A percentile compares a stretch with the other conserved stretches of the same genome.
Evolutionary conservation across 148 eudicot genomes (phyloP).

Genomic region (Heliamphora exappendiculata): DNA sequence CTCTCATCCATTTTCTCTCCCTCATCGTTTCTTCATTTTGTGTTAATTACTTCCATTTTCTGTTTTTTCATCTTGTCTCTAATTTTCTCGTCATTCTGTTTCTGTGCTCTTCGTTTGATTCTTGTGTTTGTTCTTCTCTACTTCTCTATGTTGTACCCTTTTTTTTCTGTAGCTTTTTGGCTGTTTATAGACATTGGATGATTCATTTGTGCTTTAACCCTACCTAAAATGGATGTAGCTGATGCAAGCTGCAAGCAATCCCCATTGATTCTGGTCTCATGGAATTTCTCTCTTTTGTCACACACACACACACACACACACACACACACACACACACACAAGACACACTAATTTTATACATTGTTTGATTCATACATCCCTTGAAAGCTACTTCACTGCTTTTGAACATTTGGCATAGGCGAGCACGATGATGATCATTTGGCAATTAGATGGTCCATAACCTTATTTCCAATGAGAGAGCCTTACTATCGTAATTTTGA

Average conservation of each 20-base stretch:
- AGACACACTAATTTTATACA: not conserved
- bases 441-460: not conserved
- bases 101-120: not conserved
- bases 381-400: not conserved
- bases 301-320: not conserved
- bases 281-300: not conserved
- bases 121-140: not conserved
- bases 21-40: not conserved
- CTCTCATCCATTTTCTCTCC: not conserved
- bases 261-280: not conserved
- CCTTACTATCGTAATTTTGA: no score
- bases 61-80: constrained; percentile 5
- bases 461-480: no score
- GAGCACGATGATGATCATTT: not conserved
- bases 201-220: not conserved
- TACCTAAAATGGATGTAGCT: not conserved
- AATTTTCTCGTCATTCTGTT: not conserved
- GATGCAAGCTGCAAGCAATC: not conserved
- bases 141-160: not conserved
- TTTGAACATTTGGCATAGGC: not conserved
- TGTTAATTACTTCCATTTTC: not conserved
- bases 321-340: no score
- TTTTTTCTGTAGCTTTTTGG: not conserved
- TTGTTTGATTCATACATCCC: constrained; percentile 2
- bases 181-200: not conserved